phyloP scores from a whole-genome alignment of 192 early-diverging fungal genomes.

The Coemansia sp. region DNA sequence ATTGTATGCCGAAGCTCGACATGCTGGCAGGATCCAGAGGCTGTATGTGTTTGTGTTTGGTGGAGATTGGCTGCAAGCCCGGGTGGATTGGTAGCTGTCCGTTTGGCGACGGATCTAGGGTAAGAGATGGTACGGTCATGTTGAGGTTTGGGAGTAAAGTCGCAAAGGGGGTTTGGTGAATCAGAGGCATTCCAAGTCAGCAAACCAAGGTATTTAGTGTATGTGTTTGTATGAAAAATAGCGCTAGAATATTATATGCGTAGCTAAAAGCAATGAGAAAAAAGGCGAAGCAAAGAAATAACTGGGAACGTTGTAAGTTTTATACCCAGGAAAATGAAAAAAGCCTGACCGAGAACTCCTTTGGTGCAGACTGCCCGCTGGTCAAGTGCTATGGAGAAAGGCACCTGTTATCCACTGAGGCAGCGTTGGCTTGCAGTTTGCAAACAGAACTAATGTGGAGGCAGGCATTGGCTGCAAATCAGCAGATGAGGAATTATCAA shows the following conservation, averaged over 20 bases:
- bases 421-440: too few species aligned
- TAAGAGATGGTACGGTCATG: neutral
- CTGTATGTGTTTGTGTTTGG: neutral
- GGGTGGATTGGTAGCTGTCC: neutral
- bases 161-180: neutral
- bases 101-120: neutral
- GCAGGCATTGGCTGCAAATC: neutral
- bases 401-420: neutral
- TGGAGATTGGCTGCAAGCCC: neutral
- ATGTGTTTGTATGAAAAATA: too few species aligned
- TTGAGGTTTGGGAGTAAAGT: neutral
- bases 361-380: too few species aligned
- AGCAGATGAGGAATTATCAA: neutral
- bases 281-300: too few species aligned
- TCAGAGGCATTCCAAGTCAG: too few species aligned
- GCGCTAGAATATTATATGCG: too few species aligned
- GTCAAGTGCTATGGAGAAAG: neutral
- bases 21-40: neutral
- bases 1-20: constrained; percentile 2
- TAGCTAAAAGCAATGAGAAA: too few species aligned
- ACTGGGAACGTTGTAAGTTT: too few species aligned
- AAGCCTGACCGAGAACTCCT: too few species aligned
- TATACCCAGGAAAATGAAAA: too few species aligned
- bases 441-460: neutral
- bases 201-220: too few species aligned